Conservation (phyloP, 805 yeast genomes). For the Suhomyces prunicola region DNA sequence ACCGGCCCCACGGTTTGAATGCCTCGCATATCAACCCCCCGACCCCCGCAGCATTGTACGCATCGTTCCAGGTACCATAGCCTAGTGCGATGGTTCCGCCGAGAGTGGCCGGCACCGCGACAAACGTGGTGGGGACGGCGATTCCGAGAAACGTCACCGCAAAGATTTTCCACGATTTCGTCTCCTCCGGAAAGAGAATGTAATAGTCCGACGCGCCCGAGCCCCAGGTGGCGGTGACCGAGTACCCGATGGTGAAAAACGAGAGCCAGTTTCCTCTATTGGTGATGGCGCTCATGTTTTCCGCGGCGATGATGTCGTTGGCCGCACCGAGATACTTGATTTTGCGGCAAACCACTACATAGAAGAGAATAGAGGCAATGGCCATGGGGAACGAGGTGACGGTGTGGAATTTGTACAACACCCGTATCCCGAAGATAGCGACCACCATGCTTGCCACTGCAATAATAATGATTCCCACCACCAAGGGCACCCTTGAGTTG, state of each 20-base stretch:
- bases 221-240: slow-evolving; percentile 38
- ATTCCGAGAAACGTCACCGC: slow-evolving; percentile 25
- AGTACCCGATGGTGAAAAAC: slow-evolving; percentile 34
- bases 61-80: slow-evolving; percentile 53
- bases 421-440: slow-evolving; percentile 32
- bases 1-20: slow-evolving; percentile 70
- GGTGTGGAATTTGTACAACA: slow-evolving; percentile 28
- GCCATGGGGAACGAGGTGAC: slow-evolving; percentile 28
- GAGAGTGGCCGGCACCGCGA: slow-evolving; percentile 70
- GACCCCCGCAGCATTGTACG: slow-evolving; percentile 58
- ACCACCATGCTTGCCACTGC: slow-evolving; percentile 25
- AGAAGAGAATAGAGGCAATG: slow-evolving; percentile 27
- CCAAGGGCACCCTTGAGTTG: slow-evolving; percentile 21
- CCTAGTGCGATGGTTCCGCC: slow-evolving; percentile 63
- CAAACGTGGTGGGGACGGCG: slow-evolving; percentile 62
- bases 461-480: slow-evolving; percentile 31
- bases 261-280: slow-evolving; percentile 32
- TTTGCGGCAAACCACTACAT: slow-evolving; percentile 29
- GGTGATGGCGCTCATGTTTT: slow-evolving; percentile 14
- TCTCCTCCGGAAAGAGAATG: slow-evolving; percentile 29
- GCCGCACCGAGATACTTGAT: slow-evolving; percentile 15
- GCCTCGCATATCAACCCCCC: slow-evolving; percentile 73
- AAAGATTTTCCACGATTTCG: slow-evolving; percentile 24
- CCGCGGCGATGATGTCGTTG: slow-evolving; percentile 11
- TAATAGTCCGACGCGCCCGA: slow-evolving; percentile 34